phyloP scores from a whole-genome alignment of 2,329 filamentous ascomycete species.

The Dichotomopilus funicola region DNA sequence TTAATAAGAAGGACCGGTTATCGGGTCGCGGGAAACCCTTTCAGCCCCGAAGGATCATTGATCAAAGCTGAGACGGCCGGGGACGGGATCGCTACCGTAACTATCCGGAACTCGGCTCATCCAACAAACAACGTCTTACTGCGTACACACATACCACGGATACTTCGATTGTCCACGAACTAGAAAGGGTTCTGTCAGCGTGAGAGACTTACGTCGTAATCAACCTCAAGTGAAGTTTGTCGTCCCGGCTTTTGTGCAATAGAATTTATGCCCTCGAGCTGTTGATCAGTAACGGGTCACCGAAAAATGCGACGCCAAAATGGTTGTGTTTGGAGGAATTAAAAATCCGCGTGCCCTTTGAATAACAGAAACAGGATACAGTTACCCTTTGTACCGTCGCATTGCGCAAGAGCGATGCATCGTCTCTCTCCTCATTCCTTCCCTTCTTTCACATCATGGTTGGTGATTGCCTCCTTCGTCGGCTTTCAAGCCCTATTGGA shows the following conservation, averaged over 20 bases:
- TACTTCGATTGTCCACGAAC: constrained; percentile 11
- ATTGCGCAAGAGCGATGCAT: not conserved
- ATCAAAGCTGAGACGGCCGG: not conserved
- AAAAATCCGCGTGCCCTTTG: not conserved
- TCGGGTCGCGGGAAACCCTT: not conserved
- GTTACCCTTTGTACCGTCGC: not conserved
- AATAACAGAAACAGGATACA: not conserved
- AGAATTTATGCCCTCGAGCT: too few species aligned
- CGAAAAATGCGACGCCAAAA: too few species aligned
- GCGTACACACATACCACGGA: too few species aligned
- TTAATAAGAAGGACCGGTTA: not conserved
- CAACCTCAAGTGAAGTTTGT: too few species aligned
- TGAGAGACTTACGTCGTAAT: not conserved
- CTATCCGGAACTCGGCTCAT: constrained; percentile 16
- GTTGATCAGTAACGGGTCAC: too few species aligned
- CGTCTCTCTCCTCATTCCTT: not conserved
- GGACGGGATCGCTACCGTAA: constrained; percentile 1
- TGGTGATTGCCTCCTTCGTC: not conserved
- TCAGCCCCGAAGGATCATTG: constrained; percentile 4
- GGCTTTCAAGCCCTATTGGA: not conserved
- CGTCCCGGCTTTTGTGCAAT: too few species aligned
- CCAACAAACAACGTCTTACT: not conserved
- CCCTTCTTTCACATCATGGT: not conserved
- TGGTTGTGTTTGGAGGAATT: not conserved
- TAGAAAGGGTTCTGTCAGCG: not conserved